Conservation (phyloP, 495 filamentous ascomycete species). For the Patellaria atrata region DNA sequence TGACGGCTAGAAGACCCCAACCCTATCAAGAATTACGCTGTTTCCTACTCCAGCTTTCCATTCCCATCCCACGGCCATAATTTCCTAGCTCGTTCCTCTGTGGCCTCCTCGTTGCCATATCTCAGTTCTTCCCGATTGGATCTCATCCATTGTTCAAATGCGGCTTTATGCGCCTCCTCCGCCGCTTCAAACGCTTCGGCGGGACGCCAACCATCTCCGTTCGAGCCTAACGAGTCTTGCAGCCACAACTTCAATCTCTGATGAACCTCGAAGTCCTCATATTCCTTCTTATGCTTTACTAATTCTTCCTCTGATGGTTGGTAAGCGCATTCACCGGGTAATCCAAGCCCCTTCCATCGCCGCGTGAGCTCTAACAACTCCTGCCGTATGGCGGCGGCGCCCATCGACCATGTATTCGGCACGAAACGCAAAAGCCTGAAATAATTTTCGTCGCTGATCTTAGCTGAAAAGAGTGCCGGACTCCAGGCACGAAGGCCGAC, state of each 20-base stretch:
- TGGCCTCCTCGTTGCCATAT: no score
- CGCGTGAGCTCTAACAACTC: conserved; percentile 29
- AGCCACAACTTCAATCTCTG: conserved; percentile 26
- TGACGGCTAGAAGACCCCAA: no score
- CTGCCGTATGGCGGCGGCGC: conserved; percentile 28
- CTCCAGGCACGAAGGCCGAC: no score
- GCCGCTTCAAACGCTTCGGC: conserved; percentile 27
- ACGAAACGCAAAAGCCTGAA: conserved; percentile 32
- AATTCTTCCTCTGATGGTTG: conserved; percentile 24
- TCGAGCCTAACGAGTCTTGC: conserved; percentile 23
- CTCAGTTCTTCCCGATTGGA: no score
- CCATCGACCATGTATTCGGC: conserved; percentile 33
- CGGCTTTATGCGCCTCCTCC: conserved; percentile 22
- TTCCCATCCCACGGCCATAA: no score
- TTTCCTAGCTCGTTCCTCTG: no score
- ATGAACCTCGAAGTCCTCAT: conserved; percentile 25
- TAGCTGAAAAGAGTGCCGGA: conserved; percentile 26
- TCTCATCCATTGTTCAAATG: no score
- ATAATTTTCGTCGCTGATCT: conserved; percentile 28
- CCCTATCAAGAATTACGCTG: no score
- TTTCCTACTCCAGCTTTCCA: no score
- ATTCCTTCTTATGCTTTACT: conserved; percentile 26
- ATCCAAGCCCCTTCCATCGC: conserved; percentile 29
- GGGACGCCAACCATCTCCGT: conserved; percentile 31
- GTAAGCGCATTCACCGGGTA: conserved; percentile 28